These are phyloP conservation scores for Flaveria trinervia DNA, from an alignment of 129 eudicot species.

Conservation along the genomic window DNA sequence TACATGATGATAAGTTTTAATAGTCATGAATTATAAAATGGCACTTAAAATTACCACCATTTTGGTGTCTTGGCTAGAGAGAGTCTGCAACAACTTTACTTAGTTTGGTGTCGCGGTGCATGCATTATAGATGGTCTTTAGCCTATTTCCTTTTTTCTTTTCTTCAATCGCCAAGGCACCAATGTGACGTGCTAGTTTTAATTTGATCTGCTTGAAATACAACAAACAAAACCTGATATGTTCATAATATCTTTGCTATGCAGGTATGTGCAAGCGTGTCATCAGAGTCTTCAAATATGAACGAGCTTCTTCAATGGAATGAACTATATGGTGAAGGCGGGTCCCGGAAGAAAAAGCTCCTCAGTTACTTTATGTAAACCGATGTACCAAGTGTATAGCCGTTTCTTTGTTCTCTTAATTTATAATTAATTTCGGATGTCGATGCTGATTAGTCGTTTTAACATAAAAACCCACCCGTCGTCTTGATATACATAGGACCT, in stretches of 20 bases:
- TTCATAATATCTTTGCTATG: background rate
- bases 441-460: slow-evolving; percentile 28
- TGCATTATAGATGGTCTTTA: background rate
- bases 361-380: slow-evolving; percentile 92
- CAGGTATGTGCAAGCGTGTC: slow-evolving; percentile 97
- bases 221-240: background rate
- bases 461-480: slow-evolving; percentile 24
- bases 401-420: slow-evolving; percentile 15
- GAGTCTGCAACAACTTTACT: background rate
- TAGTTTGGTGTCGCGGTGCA: background rate
- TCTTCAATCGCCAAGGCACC: too few species aligned
- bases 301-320: slow-evolving; percentile 87
- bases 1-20: background rate
- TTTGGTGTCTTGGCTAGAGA: background rate
- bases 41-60: background rate
- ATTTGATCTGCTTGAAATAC: background rate
- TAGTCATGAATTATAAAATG: background rate
- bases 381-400: slow-evolving; percentile 47
- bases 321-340: slow-evolving; percentile 98
- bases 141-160: background rate
- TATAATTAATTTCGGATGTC: slow-evolving; percentile 27
- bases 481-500: slow-evolving; percentile 40
- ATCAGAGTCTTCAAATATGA: slow-evolving; percentile 87
- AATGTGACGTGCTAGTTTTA: too few species aligned
- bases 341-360: slow-evolving; percentile 75